Percentiles rank a stretch among this genome's conserved stretches.
Evolutionary conservation across 1,284 basidiomycete species (phyloP).

Genomic region (Cryptococcus jaspeensis): DNA sequence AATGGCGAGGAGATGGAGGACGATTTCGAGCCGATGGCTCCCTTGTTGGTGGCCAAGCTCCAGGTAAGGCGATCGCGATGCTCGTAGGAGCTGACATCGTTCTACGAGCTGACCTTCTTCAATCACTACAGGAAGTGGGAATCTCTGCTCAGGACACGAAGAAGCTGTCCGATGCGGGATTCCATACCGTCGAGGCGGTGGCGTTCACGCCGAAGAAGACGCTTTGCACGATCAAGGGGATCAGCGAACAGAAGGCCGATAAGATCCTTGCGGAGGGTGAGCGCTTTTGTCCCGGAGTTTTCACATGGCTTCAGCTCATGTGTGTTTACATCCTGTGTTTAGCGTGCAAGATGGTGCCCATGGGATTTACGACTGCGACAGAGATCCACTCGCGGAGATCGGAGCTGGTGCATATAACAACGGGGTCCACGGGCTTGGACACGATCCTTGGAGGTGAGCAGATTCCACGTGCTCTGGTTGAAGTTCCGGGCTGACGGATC

Average conservation of each 20-base stretch:
- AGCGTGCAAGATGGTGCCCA: slow-evolving; percentile 95
- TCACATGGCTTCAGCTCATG: neutral
- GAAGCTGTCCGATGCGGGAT: slow-evolving; percentile 87
- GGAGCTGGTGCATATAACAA: slow-evolving; percentile 96
- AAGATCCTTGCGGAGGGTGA: slow-evolving; percentile 89
- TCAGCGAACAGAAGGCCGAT: slow-evolving; percentile 96
- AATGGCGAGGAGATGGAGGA: slow-evolving; percentile 56
- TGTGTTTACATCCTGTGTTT: slow-evolving; percentile 11
- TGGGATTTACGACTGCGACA: slow-evolving; percentile 97
- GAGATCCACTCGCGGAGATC: slow-evolving; percentile 93
- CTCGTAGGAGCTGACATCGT: neutral
- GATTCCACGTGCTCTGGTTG: neutral
- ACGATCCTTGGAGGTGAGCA: slow-evolving; percentile 83
- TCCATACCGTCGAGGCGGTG: slow-evolving; percentile 91
- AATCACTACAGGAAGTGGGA: slow-evolving; percentile 67
- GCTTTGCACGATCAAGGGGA: slow-evolving; percentile 89
- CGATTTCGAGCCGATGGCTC: slow-evolving; percentile 63
- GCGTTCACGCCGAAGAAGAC: slow-evolving; percentile 97
- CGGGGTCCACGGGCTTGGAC: slow-evolving; percentile 94
- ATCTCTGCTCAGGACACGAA: slow-evolving; percentile 90
- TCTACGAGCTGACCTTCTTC: neutral
- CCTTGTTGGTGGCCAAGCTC: slow-evolving; percentile 77
- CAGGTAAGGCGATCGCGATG: slow-evolving; percentile 51
- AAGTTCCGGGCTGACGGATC: neutral
- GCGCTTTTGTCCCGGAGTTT: too few species aligned